Evolutionary conservation across 345 rosid species (phyloP), one percentile per base, ranked within the genome.

Genomic region (Bruguiera sexangula): DNA sequence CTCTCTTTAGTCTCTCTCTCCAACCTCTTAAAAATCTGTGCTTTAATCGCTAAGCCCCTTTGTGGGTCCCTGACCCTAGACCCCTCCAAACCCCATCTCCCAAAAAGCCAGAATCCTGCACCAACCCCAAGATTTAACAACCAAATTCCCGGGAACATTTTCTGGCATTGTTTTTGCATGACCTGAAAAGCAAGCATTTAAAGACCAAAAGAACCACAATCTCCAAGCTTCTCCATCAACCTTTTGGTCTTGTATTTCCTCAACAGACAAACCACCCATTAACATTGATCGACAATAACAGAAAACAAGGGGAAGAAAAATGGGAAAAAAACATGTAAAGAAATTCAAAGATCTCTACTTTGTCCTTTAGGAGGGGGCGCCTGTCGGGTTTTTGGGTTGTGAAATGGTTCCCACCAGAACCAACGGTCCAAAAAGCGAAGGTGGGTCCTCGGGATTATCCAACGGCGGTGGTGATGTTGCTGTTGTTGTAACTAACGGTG

Each of bases 381-480:
- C 4, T 54, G 11, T 54, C 15, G 16, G 50, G 50, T 24, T 24
- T 54, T 66, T 11, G 29, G 27, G 1, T 26, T 16, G 61, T 34
- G 22, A 27, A 19, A 62, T 70, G 68, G 36, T 52, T 36, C 24
- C 74, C 50, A 51, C 58, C 58, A 69, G 15, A 53, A 69, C 60
- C 27, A n/a, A n/a, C 13, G 8, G 18, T 29, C 31, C 60, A 24
- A 9, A 15, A 16, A 24, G 30, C 31, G 19, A 56, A 24, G 60
- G 60, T 24, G 60, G 31, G 19, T 56, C 60, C 30, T 4, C 31
- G 3, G 60, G 60, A 56, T 56, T 16, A 10, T 56, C 60, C 16
- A 34, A 6, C 15, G 65, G 21, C 11, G 72, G 15, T 36, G 53
- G 34, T 9, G 62, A 27, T n/a, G 69, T 31, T 32, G 27, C 7